Evolutionary conservation across 2,329 filamentous ascomycete species (phyloP).

Genomic region (Zymoseptoria brevis): DNA sequence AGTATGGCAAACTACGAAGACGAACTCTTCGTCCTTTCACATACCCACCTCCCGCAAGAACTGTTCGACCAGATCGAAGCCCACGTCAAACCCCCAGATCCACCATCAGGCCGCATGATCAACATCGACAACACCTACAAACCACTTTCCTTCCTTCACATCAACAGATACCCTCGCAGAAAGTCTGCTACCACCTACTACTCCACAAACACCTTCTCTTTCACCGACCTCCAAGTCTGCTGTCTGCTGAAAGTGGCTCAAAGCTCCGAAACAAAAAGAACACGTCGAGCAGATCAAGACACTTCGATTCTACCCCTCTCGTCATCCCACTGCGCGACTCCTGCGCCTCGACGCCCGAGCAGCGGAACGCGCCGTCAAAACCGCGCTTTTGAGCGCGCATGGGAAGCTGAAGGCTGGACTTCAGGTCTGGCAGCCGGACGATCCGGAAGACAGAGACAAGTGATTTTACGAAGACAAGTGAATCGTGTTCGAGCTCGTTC

Average conservation of each 20-base stretch:
- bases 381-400: not conserved
- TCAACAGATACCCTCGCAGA: not conserved
- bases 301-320: not conserved
- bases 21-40: too few relatives aligned
- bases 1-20: not conserved
- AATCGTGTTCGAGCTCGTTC: not conserved
- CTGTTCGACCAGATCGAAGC: constrained; percentile 2
- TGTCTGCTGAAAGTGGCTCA: not conserved
- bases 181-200: not conserved
- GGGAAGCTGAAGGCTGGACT: not conserved
- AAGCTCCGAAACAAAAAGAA: not conserved
- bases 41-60: too few relatives aligned
- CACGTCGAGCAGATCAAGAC: not conserved
- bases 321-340: not conserved
- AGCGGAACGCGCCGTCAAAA: not conserved
- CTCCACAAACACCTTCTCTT: not conserved
- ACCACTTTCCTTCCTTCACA: not conserved
- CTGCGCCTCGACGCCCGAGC: not conserved
- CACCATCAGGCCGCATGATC: not conserved
- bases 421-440: not conserved
- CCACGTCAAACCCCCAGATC: not conserved
- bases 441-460: not conserved
- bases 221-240: not conserved
- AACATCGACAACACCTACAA: not conserved
- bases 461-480: not conserved